Conservation (phyloP, 768 basidiomycete genomes). For the Phallus indusiatus region DNA sequence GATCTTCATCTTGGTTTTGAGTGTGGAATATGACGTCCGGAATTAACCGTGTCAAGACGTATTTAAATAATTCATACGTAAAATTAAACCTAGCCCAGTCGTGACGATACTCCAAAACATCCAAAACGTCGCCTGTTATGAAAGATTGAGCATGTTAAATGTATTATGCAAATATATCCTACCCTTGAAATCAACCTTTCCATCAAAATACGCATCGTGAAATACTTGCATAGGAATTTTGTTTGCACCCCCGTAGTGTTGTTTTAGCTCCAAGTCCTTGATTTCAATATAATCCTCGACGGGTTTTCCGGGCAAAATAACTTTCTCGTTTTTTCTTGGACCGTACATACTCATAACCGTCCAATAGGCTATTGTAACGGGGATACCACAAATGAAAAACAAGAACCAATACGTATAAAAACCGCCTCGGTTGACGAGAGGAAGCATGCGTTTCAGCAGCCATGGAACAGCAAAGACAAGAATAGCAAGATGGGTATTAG, state of each 20-base stretch:
- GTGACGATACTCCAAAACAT: constrained; percentile 87
- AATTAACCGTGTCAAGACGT: constrained; percentile 76
- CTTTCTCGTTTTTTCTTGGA: constrained; percentile 73
- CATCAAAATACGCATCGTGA: constrained; percentile 95
- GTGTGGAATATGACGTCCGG: constrained; percentile 95
- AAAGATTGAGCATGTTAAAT: not conserved
- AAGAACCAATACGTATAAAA: constrained; percentile 83
- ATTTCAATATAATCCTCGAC: constrained; percentile 89
- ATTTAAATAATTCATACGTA: constrained; percentile 87
- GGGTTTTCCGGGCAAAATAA: constrained; percentile 72
- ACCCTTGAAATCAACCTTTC: constrained; percentile 96
- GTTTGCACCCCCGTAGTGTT: constrained; percentile 67
- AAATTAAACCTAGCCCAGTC: constrained; percentile 94
- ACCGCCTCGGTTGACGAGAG: constrained; percentile 75
- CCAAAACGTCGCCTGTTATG: constrained; percentile 76
- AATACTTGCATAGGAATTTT: constrained; percentile 98
- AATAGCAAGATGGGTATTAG: constrained; percentile 68
- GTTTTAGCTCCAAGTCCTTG: constrained; percentile 73
- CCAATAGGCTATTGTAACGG: constrained; percentile 85
- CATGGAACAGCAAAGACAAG: constrained; percentile 76
- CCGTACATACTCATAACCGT: constrained; percentile 76
- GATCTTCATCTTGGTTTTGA: constrained; percentile 86
- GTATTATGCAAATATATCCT: constrained; percentile 16
- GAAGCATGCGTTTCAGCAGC: constrained; percentile 71
- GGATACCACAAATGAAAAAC: constrained; percentile 61